Conservation (phyloP, 257 asterid species). For the Plantago elongata region DNA sequence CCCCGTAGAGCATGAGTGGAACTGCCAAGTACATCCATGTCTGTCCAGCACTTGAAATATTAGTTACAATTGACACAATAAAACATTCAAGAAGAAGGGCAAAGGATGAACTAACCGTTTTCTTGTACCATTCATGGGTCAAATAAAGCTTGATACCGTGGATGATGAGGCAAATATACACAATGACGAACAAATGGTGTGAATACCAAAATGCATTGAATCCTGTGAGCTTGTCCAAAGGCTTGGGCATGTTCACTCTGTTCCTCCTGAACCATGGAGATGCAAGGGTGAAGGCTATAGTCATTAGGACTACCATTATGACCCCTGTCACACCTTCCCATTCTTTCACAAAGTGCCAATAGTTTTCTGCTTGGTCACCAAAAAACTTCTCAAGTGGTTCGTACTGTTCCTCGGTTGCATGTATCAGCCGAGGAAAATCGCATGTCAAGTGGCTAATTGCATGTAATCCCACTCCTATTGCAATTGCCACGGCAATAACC, state of each 20-base stretch:
- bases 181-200: slow-evolving; percentile 48
- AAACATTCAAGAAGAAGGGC: too few species aligned
- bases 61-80: background rate
- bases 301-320: slow-evolving; percentile 79
- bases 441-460: slow-evolving; percentile 71
- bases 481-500: slow-evolving; percentile 76
- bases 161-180: slow-evolving; percentile 41
- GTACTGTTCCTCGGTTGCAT: slow-evolving; percentile 47
- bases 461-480: slow-evolving; percentile 73
- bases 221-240: slow-evolving; percentile 48
- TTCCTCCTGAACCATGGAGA: slow-evolving; percentile 70
- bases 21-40: slow-evolving; percentile 92
- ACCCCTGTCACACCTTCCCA: slow-evolving; percentile 90
- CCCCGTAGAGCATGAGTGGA: slow-evolving; percentile 64
- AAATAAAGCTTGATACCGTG: slow-evolving; percentile 55
- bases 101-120: slow-evolving; percentile 34
- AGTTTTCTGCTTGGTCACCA: slow-evolving; percentile 63
- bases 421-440: slow-evolving; percentile 70
- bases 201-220: slow-evolving; percentile 74
- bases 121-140: slow-evolving; percentile 51
- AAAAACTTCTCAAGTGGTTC: slow-evolving; percentile 52
- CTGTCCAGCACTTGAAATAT: slow-evolving; percentile 26
- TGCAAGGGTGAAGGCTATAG: slow-evolving; percentile 81
- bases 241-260: slow-evolving; percentile 38
- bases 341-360: slow-evolving; percentile 61